These are phyloP conservation scores for Saururus chinensis DNA, from an alignment of 164 flowering plant species.

Conservation along the genomic window DNA sequence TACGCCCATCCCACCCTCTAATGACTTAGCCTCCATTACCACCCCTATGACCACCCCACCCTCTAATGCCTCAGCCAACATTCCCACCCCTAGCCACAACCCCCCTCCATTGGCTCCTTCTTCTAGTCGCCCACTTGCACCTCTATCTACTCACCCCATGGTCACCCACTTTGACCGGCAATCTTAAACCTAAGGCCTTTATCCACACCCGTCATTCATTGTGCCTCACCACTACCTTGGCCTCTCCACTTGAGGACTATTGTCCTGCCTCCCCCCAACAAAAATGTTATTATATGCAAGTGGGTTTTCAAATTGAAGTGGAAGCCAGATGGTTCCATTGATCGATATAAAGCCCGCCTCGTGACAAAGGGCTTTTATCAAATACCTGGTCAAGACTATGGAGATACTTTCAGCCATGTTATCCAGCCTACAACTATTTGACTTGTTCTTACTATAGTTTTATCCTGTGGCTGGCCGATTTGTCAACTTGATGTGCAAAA, in stretches of 20 bases:
- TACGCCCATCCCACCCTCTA: no score
- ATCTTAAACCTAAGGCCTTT: conserved; percentile 3
- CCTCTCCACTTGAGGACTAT: not conserved
- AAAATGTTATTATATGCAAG: not conserved
- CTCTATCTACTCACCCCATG: not conserved
- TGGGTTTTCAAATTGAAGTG: not conserved
- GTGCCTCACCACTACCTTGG: not conserved
- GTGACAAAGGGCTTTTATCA: not conserved
- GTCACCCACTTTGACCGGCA: not conserved
- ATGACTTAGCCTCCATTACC: no score
- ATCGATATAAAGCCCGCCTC: not conserved
- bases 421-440: not conserved
- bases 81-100: not conserved
- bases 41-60: no score
- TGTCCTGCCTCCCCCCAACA: not conserved
- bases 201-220: no score
- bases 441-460: not conserved
- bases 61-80: no score
- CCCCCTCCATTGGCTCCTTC: not conserved
- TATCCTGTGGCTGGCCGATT: not conserved
- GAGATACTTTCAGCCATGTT: not conserved
- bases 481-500: not conserved
- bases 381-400: not conserved
- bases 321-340: not conserved
- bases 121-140: no score